A percentile compares a stretch with the other conserved stretches of the same genome.
Conservation (phyloP, 2,329 filamentous ascomycete species). For the Pseudogymnoascus sp. region DNA sequence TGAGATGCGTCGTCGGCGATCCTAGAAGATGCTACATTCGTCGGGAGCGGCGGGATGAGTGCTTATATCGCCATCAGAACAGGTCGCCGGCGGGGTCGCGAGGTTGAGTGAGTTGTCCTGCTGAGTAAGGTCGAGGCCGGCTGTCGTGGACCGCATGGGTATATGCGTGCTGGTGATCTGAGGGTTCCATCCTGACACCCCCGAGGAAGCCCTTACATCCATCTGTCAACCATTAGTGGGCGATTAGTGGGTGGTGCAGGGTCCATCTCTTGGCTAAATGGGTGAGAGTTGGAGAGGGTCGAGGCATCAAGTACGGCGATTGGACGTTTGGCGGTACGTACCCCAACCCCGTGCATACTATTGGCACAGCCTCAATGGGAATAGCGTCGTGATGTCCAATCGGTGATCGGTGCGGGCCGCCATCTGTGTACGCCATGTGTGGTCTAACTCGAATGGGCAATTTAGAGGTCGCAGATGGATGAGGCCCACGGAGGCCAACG, state of each 20-base stretch:
- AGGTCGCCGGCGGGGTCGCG: background rate
- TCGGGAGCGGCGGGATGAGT: background rate
- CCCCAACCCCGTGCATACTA: background rate
- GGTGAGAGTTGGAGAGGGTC: background rate
- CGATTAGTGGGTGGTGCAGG: background rate
- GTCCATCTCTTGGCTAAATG: background rate
- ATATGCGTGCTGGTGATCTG: background rate
- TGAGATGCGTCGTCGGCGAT: conserved; percentile 4
- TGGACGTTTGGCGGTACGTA: background rate
- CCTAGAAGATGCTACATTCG: conserved; percentile 9
- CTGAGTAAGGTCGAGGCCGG: background rate
- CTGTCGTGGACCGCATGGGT: background rate
- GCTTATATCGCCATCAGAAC: background rate
- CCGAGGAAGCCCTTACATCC: background rate
- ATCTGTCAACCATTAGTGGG: background rate
- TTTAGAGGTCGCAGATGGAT: background rate
- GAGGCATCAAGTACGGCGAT: background rate
- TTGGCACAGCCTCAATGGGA: background rate
- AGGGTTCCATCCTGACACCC: conserved; percentile 1
- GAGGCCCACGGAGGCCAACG: background rate
- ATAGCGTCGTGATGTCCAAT: background rate
- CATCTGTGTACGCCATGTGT: conserved; percentile 2
- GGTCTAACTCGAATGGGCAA: background rate
- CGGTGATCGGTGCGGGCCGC: conserved; percentile 6
- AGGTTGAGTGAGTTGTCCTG: conserved; percentile 1